Evolutionary conservation across 163 green algal genomes (phyloP), one percentile per base, ranked within the genome.

Genomic region (Chlamydomonas reinhardtii): DNA sequence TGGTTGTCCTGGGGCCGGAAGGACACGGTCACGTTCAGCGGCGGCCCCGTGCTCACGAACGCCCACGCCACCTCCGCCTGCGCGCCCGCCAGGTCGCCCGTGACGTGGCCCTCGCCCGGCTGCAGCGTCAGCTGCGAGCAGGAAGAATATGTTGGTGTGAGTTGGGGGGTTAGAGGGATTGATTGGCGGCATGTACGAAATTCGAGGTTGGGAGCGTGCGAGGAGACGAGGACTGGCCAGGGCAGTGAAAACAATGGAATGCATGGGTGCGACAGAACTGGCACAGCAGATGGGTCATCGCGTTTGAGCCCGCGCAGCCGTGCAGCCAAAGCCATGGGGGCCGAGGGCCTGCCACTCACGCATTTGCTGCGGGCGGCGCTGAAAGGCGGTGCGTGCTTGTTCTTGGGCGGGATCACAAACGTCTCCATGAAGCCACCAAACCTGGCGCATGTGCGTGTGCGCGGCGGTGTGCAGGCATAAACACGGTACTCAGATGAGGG

Each of bases 391-490:
- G 64, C 64, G 64, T 25, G 20, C 6, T 19, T 25, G 27, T 35
- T 34, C 27, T 32, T 34, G 27, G 65, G 77, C 52, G 77, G 77
- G 39, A 85, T 27, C 2, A 5, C n/a, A 48, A 48, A 85, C 8
- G 68, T 69, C 52, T 85, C 79, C 52, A 73, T 59, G 31, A 85
- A 85, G 79, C 79, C 79, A 32, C 79, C 79, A 2, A 85, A 77
- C 68, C 79, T 86, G 78, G 2, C 32, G 69, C 24, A 8, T 16
- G 34, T 48, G 39, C 8, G 59, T 29, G 59, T 66, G 59, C 2
- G 59, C 0, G 8, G 56, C 25, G 56, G 59, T 11, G 59, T 66
- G 34, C n/a, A n/a, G n/a, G n/a, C n/a, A n/a, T n/a, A n/a, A n/a
- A n/a, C n/a, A n/a, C n/a, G n/a, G n/a, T n/a, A n/a, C n/a, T n/a